These are phyloP conservation scores for Clarkia xantiana DNA, from an alignment of 345 rosid genomes.

Conservation along the genomic window DNA sequence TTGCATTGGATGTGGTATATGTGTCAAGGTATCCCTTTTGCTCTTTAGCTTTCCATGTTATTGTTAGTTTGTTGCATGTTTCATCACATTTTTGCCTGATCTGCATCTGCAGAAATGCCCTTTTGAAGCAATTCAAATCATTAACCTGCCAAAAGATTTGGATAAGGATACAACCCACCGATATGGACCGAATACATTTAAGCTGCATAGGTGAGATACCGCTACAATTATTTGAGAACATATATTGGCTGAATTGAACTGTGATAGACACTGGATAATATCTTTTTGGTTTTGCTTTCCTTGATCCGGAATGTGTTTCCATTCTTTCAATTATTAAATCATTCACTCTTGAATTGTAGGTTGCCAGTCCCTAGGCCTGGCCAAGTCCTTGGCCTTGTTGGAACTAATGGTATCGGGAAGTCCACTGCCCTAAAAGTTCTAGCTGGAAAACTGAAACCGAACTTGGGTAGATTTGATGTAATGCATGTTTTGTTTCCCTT, in stretches of 20 bases:
- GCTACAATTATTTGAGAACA: not conserved
- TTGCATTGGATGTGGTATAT: slow-evolving; percentile 96
- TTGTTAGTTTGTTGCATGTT: not conserved
- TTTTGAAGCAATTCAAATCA: slow-evolving; percentile 92
- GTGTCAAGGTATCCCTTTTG: slow-evolving; percentile 63
- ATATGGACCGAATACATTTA: slow-evolving; percentile 89
- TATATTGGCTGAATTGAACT: too few species aligned
- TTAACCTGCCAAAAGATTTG: slow-evolving; percentile 85
- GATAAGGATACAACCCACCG: slow-evolving; percentile 96
- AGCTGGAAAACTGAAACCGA: slow-evolving; percentile 94
- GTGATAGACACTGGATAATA: not conserved
- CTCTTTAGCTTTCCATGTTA: not conserved
- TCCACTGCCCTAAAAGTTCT: slow-evolving; percentile 94
- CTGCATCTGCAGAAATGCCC: slow-evolving; percentile 74
- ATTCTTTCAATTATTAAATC: slow-evolving; percentile 12
- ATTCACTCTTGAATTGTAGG: slow-evolving; percentile 27
- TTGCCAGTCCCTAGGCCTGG: slow-evolving; percentile 98
- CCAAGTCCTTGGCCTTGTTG: slow-evolving; percentile 97
- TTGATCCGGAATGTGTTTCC: not conserved
- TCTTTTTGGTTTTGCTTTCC: not conserved
- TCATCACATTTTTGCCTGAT: not conserved
- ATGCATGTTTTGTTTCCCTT: not conserved
- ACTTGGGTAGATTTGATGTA: slow-evolving; percentile 89
- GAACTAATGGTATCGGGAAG: slow-evolving; percentile 97
- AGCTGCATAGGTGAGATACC: slow-evolving; percentile 59